Percentiles rank a stretch among this genome's conserved stretches.
Evolutionary conservation across 768 basidiomycete species (phyloP).

Genomic region (Amanita pseudoporphyria): DNA sequence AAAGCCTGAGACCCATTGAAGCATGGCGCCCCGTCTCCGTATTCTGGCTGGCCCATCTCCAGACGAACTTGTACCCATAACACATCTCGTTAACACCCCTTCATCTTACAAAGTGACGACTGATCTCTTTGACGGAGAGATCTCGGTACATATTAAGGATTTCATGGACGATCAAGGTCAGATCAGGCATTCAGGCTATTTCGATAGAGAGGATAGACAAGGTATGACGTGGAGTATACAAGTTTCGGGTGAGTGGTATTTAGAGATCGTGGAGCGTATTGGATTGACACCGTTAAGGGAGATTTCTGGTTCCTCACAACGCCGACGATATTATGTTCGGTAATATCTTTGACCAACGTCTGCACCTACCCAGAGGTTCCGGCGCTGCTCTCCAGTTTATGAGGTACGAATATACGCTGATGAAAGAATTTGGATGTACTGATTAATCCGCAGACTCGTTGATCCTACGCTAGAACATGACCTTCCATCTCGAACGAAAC

Average conservation of each 20-base stretch:
- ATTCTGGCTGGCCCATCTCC: constrained; percentile 66
- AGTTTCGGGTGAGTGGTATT: constrained; percentile 54
- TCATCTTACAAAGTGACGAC: constrained; percentile 44
- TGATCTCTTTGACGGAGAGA: constrained; percentile 62
- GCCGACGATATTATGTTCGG: constrained; percentile 85
- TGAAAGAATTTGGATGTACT: neutral
- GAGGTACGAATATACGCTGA: constrained; percentile 37
- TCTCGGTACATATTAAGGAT: constrained; percentile 72
- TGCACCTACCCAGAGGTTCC: constrained; percentile 76
- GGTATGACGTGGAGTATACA: constrained; percentile 90
- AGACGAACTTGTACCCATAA: constrained; percentile 45
- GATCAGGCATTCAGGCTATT: constrained; percentile 57
- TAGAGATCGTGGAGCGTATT: too few relatives aligned
- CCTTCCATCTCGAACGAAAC: constrained; percentile 64
- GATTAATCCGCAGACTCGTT: constrained; percentile 45
- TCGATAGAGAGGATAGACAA: constrained; percentile 56
- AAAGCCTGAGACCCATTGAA: neutral
- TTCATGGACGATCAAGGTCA: constrained; percentile 46
- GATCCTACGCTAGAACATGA: constrained; percentile 87
- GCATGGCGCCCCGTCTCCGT: constrained; percentile 49
- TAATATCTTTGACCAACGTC: constrained; percentile 73
- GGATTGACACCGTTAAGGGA: constrained; percentile 28
- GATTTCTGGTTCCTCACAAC: constrained; percentile 58
- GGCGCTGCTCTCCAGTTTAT: constrained; percentile 73
- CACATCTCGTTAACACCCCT: constrained; percentile 55